Base-by-base conservation (phyloP, 768 basidiomycete genomes). In the Pulveroboletus ravenelii region DNA sequence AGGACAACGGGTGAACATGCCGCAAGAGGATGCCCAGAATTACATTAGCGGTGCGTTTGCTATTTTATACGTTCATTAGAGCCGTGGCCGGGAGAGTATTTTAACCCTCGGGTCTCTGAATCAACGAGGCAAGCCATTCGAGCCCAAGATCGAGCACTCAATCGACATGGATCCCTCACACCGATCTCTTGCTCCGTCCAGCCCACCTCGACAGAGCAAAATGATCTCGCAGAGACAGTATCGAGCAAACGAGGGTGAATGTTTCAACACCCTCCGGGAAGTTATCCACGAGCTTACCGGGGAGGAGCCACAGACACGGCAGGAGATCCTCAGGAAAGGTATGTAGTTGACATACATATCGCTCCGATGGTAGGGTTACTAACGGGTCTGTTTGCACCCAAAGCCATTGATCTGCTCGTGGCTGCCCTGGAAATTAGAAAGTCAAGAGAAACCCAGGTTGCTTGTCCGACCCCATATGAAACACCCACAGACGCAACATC, bases 301-400 rank as follows among this genome's bases (percentile, higher is more conserved):
- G 1, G 48, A 53, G 23, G 54, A 47, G 17, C 46, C 34, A 0
- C 52, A 46, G 8, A 62, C 54, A 2, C 57, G 65, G 10, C 47
- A 62, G 5, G 65, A 67, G 14, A 54, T 52, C 29, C 47, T 67
- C 9, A 54, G 18, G 20, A 57, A 50, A 58, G 61, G 64, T 60
- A 13, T 48, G 43, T 43, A 10, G 29, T 15, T 1, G 8, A 35
- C 8, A 25, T 41, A 35, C 8, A 25, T 41, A 2, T 10, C 13
- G 7, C 29, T 15, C 23, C 29, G 0, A 36, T 3, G 13, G 12
- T 14, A 30, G 17, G 14, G 3, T 35, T 17, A 2, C 48, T 52
- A 9, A 56, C 13, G 5, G 9, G 13, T 27, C 8, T 47, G n/a
- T 9, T 49, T 41, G 35, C 3, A 10, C 1, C 17, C 12, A 37